Percentiles rank a stretch among this genome's conserved stretches.
phyloP scores from a whole-genome alignment of 305 asterid genomes.

The Petunia hybrid region DNA sequence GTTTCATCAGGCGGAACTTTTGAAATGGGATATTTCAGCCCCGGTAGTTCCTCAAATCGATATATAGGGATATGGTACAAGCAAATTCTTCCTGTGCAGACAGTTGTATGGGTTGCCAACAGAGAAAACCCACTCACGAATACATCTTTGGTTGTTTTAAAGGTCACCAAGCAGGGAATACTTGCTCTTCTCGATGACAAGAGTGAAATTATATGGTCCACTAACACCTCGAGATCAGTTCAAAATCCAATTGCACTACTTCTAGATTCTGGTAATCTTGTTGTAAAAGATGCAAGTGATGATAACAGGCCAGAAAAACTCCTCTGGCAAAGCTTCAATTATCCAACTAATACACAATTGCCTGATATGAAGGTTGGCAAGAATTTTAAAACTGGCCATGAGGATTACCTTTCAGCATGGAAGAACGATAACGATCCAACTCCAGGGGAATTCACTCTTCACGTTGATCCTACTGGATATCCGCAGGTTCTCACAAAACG shows the following conservation, averaged over 20 bases:
- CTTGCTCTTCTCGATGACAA: slow-evolving; percentile 30
- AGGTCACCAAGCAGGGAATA: slow-evolving; percentile 28
- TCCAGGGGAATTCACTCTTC: slow-evolving; percentile 30
- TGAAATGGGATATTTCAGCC: slow-evolving; percentile 37
- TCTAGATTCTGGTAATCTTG: slow-evolving; percentile 36
- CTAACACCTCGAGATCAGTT: background rate
- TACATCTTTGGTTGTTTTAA: slow-evolving; percentile 15
- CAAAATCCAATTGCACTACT: slow-evolving; percentile 23
- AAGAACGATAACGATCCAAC: slow-evolving; percentile 31
- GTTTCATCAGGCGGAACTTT: slow-evolving; percentile 31
- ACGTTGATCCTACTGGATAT: slow-evolving; percentile 32
- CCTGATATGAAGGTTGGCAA: slow-evolving; percentile 35
- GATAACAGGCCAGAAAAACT: background rate
- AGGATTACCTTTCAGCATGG: slow-evolving; percentile 30
- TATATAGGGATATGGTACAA: slow-evolving; percentile 40
- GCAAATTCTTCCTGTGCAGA: slow-evolving; percentile 25
- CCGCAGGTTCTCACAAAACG: slow-evolving; percentile 7
- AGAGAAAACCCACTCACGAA: slow-evolving; percentile 31
- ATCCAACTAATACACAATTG: slow-evolving; percentile 28
- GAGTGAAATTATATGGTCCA: slow-evolving; percentile 21
- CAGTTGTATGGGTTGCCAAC: slow-evolving; percentile 36
- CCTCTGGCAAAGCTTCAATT: slow-evolving; percentile 39
- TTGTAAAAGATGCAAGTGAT: slow-evolving; percentile 31
- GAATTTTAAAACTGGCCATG: slow-evolving; percentile 1
- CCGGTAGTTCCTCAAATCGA: slow-evolving; percentile 28